phyloP scores from a whole-genome alignment of 805 yeast genomes.

The Pichia membranifaciens region DNA sequence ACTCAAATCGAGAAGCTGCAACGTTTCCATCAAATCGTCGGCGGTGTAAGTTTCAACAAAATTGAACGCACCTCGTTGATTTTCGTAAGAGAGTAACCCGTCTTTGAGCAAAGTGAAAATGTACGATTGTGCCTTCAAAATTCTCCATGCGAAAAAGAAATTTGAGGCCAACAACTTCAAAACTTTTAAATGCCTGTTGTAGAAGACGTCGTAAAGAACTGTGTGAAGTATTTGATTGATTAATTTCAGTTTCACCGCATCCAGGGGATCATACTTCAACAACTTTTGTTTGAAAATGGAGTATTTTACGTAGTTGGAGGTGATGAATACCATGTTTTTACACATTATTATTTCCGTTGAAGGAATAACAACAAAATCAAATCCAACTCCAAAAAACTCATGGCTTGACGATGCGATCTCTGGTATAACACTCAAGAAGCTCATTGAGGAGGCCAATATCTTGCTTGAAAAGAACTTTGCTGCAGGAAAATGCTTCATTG shows the following conservation, averaged over 20 bases:
- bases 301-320: slow-evolving; percentile 26
- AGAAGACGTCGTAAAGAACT: neutral
- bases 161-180: slow-evolving; percentile 44
- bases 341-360: slow-evolving; percentile 34
- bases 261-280: slow-evolving; percentile 4
- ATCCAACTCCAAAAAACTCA: slow-evolving; percentile 29
- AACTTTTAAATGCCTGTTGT: slow-evolving; percentile 31
- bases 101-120: slow-evolving; percentile 33
- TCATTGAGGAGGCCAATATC: slow-evolving; percentile 27
- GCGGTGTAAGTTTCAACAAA: slow-evolving; percentile 16
- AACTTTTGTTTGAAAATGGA: slow-evolving; percentile 15
- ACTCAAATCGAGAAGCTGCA: neutral
- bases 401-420: slow-evolving; percentile 30
- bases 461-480: slow-evolving; percentile 36
- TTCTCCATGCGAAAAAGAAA: slow-evolving; percentile 64
- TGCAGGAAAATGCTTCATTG: slow-evolving; percentile 27
- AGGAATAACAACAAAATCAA: slow-evolving; percentile 37
- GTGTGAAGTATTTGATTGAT: neutral
- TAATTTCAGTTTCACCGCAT: neutral
- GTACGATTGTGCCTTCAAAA: slow-evolving; percentile 49
- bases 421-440: slow-evolving; percentile 32
- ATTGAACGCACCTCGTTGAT: slow-evolving; percentile 8
- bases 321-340: slow-evolving; percentile 23
- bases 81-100: neutral
- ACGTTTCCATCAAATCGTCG: slow-evolving; percentile 14